Evolutionary conservation across 768 basidiomycete species (phyloP).

Genomic region (Mycena venus): DNA sequence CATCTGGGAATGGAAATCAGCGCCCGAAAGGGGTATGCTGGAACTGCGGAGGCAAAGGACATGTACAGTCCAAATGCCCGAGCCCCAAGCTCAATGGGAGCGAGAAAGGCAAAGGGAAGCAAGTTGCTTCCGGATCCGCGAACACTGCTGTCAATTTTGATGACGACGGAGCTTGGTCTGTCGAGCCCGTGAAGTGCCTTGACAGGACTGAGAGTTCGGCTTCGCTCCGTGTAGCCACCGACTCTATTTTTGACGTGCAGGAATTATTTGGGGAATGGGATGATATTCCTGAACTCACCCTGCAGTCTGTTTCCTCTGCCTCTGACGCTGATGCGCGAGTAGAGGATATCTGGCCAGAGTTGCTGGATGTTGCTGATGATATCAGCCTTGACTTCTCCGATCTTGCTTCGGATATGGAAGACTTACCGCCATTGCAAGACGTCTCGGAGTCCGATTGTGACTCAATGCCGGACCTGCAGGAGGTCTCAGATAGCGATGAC

Average conservation of each 20-base stretch:
- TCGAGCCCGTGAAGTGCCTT: background rate
- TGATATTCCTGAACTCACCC: background rate
- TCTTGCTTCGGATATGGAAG: no score
- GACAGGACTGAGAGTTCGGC: slow-evolving; percentile 1
- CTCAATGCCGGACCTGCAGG: no score
- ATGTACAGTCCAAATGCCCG: slow-evolving; percentile 41
- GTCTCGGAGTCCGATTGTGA: no score
- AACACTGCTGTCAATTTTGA: slow-evolving; percentile 21
- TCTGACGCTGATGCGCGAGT: background rate
- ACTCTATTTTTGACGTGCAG: slow-evolving; percentile 6
- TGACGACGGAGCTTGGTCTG: slow-evolving; percentile 30
- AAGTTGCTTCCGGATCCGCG: slow-evolving; percentile 13
- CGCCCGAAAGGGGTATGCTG: slow-evolving; percentile 36
- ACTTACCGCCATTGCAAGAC: no score
- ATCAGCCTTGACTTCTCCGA: no score
- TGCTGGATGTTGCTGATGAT: background rate
- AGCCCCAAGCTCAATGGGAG: slow-evolving; percentile 28
- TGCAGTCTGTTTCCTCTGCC: slow-evolving; percentile 7
- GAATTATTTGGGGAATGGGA: slow-evolving; percentile 3
- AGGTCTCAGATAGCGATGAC: no score
- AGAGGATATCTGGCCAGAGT: background rate
- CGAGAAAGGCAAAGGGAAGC: slow-evolving; percentile 21
- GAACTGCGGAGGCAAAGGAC: slow-evolving; percentile 45
- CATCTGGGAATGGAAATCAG: slow-evolving; percentile 3
- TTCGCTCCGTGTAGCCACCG: slow-evolving; percentile 9